Percentiles rank a stretch among this genome's conserved stretches.
phyloP scores from a whole-genome alignment of 2,329 filamentous ascomycete species.

The Ceratocystis cacaofunesta region DNA sequence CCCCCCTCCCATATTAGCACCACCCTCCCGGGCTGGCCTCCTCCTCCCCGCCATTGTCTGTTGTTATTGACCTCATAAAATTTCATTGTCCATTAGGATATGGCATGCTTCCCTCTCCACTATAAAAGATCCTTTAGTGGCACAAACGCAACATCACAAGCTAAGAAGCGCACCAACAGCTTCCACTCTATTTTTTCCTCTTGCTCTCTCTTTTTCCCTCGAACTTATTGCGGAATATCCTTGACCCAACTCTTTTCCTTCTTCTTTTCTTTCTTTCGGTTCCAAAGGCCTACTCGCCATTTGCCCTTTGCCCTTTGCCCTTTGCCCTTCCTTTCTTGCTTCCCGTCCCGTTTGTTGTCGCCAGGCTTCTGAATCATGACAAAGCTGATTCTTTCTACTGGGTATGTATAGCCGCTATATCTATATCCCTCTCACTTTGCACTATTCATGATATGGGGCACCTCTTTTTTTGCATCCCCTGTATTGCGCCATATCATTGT shows the following conservation, averaged over 20 bases:
- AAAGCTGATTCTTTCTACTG: constrained; percentile 73
- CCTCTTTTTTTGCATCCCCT: not conserved
- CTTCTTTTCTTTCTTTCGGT: not conserved
- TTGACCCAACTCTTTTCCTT: not conserved
- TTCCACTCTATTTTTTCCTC: not conserved
- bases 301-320: not conserved
- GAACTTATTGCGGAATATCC: not conserved
- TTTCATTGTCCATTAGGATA: not conserved
- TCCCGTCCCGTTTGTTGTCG: not conserved
- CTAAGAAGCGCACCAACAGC: not conserved
- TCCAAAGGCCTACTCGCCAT: not conserved
- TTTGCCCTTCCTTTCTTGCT: not conserved
- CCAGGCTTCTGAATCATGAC: constrained; percentile 31
- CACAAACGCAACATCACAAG: constrained; percentile 5
- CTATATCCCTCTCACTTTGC: not conserved
- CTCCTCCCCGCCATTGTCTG: not conserved
- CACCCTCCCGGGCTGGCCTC: not conserved
- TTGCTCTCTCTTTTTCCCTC: not conserved
- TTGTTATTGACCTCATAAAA: not conserved
- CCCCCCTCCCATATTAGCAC: not conserved
- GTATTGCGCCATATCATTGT: not conserved
- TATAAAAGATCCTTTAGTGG: constrained; percentile 3
- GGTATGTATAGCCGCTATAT: constrained; percentile 34
- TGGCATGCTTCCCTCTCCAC: constrained; percentile 2
- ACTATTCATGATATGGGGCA: not conserved